Evolutionary conservation across 805 yeast species (phyloP).

Genomic region (Sugiyamaella boreocaroliniensis): DNA sequence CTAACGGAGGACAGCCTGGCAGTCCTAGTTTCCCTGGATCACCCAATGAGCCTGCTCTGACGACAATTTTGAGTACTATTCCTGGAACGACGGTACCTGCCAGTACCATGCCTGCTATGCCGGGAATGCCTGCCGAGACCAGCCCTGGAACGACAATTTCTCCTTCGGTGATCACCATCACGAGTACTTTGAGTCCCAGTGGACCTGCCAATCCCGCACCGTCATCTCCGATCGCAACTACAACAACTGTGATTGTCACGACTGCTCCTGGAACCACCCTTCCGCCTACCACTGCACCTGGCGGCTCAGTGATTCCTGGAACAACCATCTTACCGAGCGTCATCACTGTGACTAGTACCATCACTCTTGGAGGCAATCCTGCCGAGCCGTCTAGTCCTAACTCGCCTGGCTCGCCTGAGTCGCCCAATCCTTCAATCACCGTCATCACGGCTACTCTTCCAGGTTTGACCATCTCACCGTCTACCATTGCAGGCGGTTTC

Average conservation of each 20-base stretch:
- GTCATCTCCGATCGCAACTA: neutral
- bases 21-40: neutral
- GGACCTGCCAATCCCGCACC: neutral
- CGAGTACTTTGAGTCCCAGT: neutral
- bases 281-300: neutral
- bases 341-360: conserved; percentile 5
- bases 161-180: conserved; percentile 3
- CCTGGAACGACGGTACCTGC: conserved; percentile 13
- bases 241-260: neutral
- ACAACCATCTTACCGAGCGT: conserved; percentile 8
- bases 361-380: conserved; percentile 1
- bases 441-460: conserved; percentile 1
- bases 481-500: conserved; percentile 4
- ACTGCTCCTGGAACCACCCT: neutral
- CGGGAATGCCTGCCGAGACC: conserved; percentile 8
- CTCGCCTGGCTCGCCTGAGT: neutral
- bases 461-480: neutral
- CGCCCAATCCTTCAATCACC: neutral
- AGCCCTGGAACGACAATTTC: conserved; percentile 9
- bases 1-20: neutral
- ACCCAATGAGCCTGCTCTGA: neutral
- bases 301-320: conserved; percentile 9
- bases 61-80: neutral
- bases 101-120: conserved; percentile 6
- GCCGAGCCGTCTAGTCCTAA: neutral